A percentile compares a stretch with the other conserved stretches of the same genome.
Evolutionary conservation across 352 stramenopile genomes (phyloP).

Genomic region (Phytophthora sp.): DNA sequence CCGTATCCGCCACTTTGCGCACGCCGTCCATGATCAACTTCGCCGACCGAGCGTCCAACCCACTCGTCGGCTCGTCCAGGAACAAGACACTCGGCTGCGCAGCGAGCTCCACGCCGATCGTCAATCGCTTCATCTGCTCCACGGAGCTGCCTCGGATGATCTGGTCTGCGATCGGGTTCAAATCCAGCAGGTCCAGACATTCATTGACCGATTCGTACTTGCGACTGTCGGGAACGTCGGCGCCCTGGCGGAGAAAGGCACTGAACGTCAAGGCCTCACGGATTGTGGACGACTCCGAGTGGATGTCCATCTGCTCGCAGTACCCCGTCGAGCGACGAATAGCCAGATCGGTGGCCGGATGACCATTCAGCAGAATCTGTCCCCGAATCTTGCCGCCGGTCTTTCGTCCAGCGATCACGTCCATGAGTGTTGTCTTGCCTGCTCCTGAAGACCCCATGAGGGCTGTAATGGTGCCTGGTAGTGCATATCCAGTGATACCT

Average conservation of each 20-base stretch:
- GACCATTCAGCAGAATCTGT: conserved; percentile 91
- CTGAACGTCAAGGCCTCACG: conserved; percentile 58
- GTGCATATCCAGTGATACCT: conserved; percentile 54
- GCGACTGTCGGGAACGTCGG: conserved; percentile 12
- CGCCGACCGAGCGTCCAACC: conserved; percentile 43
- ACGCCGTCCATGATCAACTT: conserved; percentile 80
- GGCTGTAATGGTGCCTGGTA: conserved; percentile 64
- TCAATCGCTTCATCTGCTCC: conserved; percentile 26
- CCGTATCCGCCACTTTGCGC: conserved; percentile 70
- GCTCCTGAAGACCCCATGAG: conserved; percentile 80
- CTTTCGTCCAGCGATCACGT: conserved; percentile 95
- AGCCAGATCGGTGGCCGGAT: conserved; percentile 42
- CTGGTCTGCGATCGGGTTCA: conserved; percentile 40
- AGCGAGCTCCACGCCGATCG: conserved; percentile 22
- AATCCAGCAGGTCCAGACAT: conserved; percentile 37
- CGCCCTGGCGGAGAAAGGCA: conserved; percentile 16
- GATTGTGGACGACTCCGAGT: conserved; percentile 29
- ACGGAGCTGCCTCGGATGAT: conserved; percentile 36
- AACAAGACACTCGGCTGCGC: conserved; percentile 25
- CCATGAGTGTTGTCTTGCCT: conserved; percentile 95
- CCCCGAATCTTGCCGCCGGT: conserved; percentile 85
- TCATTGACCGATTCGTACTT: conserved; percentile 40
- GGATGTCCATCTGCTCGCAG: conserved; percentile 47
- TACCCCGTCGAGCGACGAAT: conserved; percentile 35
- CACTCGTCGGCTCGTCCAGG: conserved; percentile 24